Evolutionary conservation across 164 flowering plant species (phyloP), one percentile per base, ranked within the genome.

Genomic region (Macadamia tetraphylla): DNA sequence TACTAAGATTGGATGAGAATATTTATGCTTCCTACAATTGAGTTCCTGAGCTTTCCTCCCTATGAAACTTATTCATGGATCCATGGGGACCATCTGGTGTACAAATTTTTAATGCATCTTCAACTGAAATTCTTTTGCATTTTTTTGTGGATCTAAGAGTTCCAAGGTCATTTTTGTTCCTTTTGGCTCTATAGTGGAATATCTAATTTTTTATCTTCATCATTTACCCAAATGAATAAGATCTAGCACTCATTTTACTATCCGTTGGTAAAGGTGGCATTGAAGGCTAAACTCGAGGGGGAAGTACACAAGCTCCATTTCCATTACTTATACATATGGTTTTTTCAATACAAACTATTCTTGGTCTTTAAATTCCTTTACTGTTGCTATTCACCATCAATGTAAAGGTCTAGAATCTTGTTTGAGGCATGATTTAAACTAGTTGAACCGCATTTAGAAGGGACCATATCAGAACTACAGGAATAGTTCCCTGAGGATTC

Each of bases 381-480:
- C 49, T 77, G 76, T 29, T 84, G 85, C 71, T 89, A 87, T 66
- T 95, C 99, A 18, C 96, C 99, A 79, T 91, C 99, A 73, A 95
- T 89, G 75, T 88, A 95, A 10, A 89, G 96, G 72, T 95, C 99
- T 58, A 95, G 68, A 57, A 87, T 77, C 63, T 79, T 83, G 70
- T 64, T 82, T n/a, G 92, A 83, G 63, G 71, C 80, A 71, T 79
- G 81, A 60, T 85, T 81, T n/a, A 69, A 72, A 23, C 62, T 71
- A 56, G 70, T 57, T 18, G 79, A 71, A 44, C 69, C 68, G n/a
- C 75, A 70, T 65, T 52, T 70, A 43, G 70, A 65, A 30, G 81
- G 70, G n/a, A 69, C 60, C 14, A 71, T 75, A 48, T 64, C 18
- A 43, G 94, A 85, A 73, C 85, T 70, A 48, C 65, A 58, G 29